Conservation (phyloP, 2,329 filamentous ascomycete genomes). For the Rutstroemia sydowiana region DNA sequence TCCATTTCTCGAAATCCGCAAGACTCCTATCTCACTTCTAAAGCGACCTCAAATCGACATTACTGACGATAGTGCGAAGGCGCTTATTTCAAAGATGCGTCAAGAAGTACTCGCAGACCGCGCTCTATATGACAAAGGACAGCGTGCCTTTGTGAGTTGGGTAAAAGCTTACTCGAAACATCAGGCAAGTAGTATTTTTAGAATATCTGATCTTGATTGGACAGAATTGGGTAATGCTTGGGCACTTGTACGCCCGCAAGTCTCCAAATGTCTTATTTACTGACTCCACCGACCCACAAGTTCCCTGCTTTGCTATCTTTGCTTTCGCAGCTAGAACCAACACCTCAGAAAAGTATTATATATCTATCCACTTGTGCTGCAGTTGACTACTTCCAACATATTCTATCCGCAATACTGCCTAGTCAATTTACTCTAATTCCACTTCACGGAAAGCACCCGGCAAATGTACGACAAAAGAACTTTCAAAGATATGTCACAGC, state of each 20-base stretch:
- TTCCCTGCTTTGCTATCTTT: constrained; percentile 66
- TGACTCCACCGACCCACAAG: constrained; percentile 71
- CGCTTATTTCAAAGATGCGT: constrained; percentile 54
- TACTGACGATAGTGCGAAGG: constrained; percentile 53
- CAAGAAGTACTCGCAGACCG: constrained; percentile 44
- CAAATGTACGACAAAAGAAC: constrained; percentile 82
- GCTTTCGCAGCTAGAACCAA: constrained; percentile 60
- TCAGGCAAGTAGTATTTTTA: constrained; percentile 85
- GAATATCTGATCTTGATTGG: constrained; percentile 77
- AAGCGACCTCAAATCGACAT: constrained; percentile 47
- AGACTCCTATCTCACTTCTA: constrained; percentile 70
- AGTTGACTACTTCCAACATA: constrained; percentile 86
- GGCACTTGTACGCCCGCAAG: constrained; percentile 76
- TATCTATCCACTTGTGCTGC: constrained; percentile 92
- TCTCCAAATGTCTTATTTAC: constrained; percentile 82
- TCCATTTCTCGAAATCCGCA: constrained; percentile 75
- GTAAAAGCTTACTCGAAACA: constrained; percentile 87
- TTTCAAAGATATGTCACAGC: constrained; percentile 73
- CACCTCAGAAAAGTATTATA: constrained; percentile 77
- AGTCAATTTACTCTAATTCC: constrained; percentile 63
- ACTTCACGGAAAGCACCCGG: constrained; percentile 85
- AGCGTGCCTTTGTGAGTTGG: constrained; percentile 90
- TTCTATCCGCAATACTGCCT: constrained; percentile 68
- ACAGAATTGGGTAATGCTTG: constrained; percentile 70
- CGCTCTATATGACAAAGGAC: constrained; percentile 70